Evolutionary conservation across 2,329 filamentous ascomycete species (phyloP), one percentile per base, ranked within the genome.

Genomic region (Epichloe aotearoae): DNA sequence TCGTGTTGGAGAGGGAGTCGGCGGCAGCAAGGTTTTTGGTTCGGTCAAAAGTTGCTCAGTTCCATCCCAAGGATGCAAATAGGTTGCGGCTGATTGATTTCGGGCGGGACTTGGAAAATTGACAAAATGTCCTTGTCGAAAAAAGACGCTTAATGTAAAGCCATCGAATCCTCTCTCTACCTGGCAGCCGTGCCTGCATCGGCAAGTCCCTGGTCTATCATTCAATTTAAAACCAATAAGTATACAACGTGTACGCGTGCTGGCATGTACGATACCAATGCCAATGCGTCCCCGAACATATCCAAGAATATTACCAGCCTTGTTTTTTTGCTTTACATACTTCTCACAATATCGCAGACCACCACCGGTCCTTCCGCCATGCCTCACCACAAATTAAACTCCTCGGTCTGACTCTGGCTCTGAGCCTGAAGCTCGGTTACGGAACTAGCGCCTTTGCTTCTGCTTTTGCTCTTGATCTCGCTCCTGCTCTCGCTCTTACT

Each of bases 1-100:
- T 84, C 46, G 69, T 69, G 46, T 66, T 84, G n/a, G 57, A 69
- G 15, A 72, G 74, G 51, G 82, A 84, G 59, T 79, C 80, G 44
- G 79, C 81, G 2, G 77, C 79, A 12, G 77, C 76, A 2, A 73
- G 81, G 55, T 84, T 84, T 58, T 67, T 84, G 20, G 77, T 84
- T 36, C 68, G 81, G 50, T 80, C 79, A 38, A 82, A 82, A 59
- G 80, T 82, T 40, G 82, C 82, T 3, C 75, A 80, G 57, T 83
- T 84, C 57, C 80, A 85, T 57, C 80, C 79, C 3, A 76, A 71
- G 54, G 80, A 84, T 64, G 79, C 81, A 14, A 76, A 70, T 41
- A 73, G 68, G 60, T 64, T 85, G 48, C 73, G 76, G 47, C 63
- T 84, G 45, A 65, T 84, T 45, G 80, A 84, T 62, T 84, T 83